Evolutionary conservation across 2,329 filamentous ascomycete species (phyloP).

Genomic region (Scorias spongiosa): DNA sequence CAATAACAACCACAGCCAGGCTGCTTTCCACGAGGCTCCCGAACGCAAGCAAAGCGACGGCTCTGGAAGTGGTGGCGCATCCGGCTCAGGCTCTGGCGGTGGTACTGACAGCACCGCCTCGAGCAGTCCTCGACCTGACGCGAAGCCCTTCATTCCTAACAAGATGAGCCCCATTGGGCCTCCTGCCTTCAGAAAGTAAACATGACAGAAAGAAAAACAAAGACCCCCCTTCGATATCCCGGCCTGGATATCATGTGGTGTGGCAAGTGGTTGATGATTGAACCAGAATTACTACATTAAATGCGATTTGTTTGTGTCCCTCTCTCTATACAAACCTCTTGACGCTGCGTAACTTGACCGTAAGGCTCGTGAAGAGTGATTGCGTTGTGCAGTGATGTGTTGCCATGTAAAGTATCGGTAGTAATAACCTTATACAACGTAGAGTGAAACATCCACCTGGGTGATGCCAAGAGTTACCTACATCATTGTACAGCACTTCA

Average conservation of each 20-base stretch:
- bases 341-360: no score
- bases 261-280: not conserved
- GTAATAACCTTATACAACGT: no score
- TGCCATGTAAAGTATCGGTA: not conserved
- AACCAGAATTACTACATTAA: not conserved
- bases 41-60: slow-evolving; percentile 14
- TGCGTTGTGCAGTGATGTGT: not conserved
- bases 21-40: slow-evolving; percentile 2
- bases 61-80: not conserved
- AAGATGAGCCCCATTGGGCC: slow-evolving; percentile 13
- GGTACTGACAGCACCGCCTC: slow-evolving; percentile 11
- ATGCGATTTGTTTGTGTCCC: not conserved
- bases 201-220: slow-evolving; percentile 1
- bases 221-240: not conserved
- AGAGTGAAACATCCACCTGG: not conserved
- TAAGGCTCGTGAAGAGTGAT: no score
- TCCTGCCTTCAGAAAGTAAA: slow-evolving; percentile 8
- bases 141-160: slow-evolving; percentile 17
- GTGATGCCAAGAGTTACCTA: not conserved
- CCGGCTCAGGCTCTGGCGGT: slow-evolving; percentile 10
- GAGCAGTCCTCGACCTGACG: slow-evolving; percentile 19
- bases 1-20: slow-evolving; percentile 4
- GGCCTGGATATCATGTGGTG: not conserved
- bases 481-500: not conserved
- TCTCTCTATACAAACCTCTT: not conserved